Conservation (phyloP, 352 stramenopile species). For the Phytophthora agathidicida region DNA sequence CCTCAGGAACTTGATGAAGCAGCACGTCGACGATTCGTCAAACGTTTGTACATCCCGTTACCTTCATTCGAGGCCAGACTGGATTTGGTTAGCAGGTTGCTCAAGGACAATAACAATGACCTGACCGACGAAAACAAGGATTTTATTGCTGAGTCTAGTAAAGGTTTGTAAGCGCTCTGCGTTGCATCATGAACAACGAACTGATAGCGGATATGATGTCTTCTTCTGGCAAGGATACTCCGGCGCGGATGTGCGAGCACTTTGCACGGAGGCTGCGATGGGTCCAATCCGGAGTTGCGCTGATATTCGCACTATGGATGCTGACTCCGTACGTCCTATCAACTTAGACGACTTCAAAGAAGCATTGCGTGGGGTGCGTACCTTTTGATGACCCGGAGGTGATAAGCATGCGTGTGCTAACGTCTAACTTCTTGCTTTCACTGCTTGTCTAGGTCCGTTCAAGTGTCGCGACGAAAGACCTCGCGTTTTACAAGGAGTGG, state of each 20-base stretch:
- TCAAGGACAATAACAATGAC: slow-evolving; percentile 93
- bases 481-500: slow-evolving; percentile 93
- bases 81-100: slow-evolving; percentile 90
- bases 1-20: slow-evolving; percentile 98
- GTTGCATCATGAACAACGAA: neutral
- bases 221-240: slow-evolving; percentile 90
- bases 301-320: slow-evolving; percentile 90
- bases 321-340: slow-evolving; percentile 94
- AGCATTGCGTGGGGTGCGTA: slow-evolving; percentile 83
- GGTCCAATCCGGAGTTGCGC: slow-evolving; percentile 91
- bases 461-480: slow-evolving; percentile 94
- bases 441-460: slow-evolving; percentile 82
- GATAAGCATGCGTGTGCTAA: neutral
- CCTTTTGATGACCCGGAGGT: neutral
- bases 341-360: slow-evolving; percentile 95
- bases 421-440: neutral
- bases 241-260: slow-evolving; percentile 96
- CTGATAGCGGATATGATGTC: slow-evolving; percentile 8
- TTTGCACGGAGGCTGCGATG: slow-evolving; percentile 98
- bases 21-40: slow-evolving; percentile 96
- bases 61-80: slow-evolving; percentile 88
- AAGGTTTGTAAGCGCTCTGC: slow-evolving; percentile 47
- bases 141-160: slow-evolving; percentile 86
- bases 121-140: slow-evolving; percentile 89
- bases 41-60: slow-evolving; percentile 97